These are phyloP conservation scores for Phaseolus lunatus DNA, from an alignment of 306 rosid genomes.

Conservation along the genomic window DNA sequence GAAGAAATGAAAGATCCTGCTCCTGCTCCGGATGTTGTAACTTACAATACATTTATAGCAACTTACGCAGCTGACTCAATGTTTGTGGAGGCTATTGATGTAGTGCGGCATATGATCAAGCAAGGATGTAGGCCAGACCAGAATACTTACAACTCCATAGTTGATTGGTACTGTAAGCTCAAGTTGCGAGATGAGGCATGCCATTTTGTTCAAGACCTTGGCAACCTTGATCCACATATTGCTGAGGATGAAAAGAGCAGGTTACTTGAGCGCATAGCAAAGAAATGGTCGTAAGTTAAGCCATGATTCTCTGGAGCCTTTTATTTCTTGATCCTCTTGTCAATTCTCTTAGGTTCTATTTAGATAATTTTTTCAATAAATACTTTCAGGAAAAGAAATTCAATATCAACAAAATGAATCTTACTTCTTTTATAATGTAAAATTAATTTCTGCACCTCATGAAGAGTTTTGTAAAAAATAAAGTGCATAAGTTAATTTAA, in stretches of 20 bases:
- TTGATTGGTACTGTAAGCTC: constrained; percentile 76
- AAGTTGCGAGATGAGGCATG: constrained; percentile 61
- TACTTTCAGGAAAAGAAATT: not conserved
- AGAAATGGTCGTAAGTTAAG: constrained; percentile 56
- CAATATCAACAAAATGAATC: not conserved
- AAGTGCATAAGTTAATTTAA: not conserved
- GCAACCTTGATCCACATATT: constrained; percentile 62
- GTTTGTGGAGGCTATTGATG: constrained; percentile 73
- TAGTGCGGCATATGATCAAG: constrained; percentile 73
- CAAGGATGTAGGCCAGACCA: constrained; percentile 74
- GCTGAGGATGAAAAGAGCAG: constrained; percentile 57
- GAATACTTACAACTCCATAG: constrained; percentile 69
- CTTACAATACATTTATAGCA: constrained; percentile 73
- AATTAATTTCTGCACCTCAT: not conserved
- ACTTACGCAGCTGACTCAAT: constrained; percentile 71
- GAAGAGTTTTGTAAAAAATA: not conserved
- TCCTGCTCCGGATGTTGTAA: constrained; percentile 73
- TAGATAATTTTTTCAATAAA: not conserved
- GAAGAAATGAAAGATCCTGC: constrained; percentile 71
- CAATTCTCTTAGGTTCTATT: not conserved
- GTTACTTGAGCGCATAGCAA: constrained; percentile 61
- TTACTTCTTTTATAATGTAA: not conserved
- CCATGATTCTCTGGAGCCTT: constrained; percentile 31
- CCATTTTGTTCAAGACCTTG: constrained; percentile 59
- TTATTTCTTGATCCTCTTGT: not conserved